These are phyloP conservation scores for Mimosa bimucronata DNA, from an alignment of 306 rosid species.

Conservation along the genomic window DNA sequence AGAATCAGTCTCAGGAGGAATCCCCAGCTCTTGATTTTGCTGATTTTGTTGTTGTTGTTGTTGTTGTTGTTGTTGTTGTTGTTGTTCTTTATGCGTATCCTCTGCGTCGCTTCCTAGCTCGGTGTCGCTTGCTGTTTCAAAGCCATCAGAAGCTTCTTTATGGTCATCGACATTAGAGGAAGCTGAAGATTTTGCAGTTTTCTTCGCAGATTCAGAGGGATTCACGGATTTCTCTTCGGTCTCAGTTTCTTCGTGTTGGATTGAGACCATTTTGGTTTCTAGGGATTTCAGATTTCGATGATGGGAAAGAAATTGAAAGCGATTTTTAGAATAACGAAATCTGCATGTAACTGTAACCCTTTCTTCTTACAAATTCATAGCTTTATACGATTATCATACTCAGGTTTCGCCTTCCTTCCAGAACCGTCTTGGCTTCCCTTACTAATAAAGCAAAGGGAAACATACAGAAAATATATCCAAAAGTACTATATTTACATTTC, in stretches of 20 bases:
- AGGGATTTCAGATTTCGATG: conserved; percentile 15
- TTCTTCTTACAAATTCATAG: background rate
- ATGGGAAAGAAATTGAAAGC: background rate
- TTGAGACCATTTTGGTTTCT: conserved; percentile 7
- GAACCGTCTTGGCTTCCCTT: background rate
- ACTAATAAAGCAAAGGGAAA: background rate
- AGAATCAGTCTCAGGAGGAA: conserved; percentile 17
- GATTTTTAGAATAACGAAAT: background rate
- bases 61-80: background rate
- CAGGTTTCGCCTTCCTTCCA: background rate
- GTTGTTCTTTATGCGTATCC: background rate
- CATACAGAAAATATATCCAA: background rate
- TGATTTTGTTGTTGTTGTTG: background rate
- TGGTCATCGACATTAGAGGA: background rate
- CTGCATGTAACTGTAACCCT: background rate
- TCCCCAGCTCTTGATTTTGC: background rate
- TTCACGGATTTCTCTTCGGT: conserved; percentile 7
- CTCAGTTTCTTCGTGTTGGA: conserved; percentile 2
- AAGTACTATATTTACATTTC: too few species aligned
- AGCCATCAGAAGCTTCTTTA: conserved; percentile 27
- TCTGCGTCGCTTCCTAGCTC: conserved; percentile 27
- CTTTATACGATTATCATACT: background rate
- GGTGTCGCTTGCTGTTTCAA: conserved; percentile 31
- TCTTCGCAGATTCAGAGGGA: background rate
- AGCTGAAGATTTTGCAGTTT: background rate